These are phyloP conservation scores for Colletotrichum chrysophilum DNA, from an alignment of 2,329 filamentous ascomycete species.

Conservation along the genomic window DNA sequence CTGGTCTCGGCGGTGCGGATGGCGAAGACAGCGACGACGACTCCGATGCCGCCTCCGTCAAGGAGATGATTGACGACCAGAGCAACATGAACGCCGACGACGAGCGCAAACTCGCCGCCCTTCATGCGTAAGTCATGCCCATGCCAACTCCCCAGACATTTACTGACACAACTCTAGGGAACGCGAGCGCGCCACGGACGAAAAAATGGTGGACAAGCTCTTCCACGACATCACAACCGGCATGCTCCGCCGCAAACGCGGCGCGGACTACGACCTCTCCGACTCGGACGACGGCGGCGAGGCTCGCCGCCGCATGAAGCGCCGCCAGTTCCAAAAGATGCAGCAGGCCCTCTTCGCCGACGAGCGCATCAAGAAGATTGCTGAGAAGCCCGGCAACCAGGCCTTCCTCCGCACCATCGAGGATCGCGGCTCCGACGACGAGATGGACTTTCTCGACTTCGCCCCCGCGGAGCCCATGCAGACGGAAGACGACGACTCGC, in stretches of 20 bases:
- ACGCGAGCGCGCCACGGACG: constrained; percentile 79
- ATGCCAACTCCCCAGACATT: too few relatives aligned
- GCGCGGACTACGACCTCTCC: constrained; percentile 81
- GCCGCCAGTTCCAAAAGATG: constrained; percentile 89
- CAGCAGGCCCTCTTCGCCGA: constrained; percentile 86
- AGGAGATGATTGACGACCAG: constrained; percentile 90
- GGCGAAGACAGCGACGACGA: constrained; percentile 85
- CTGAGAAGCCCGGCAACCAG: constrained; percentile 84
- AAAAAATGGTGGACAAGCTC: constrained; percentile 87
- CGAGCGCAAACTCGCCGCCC: constrained; percentile 81
- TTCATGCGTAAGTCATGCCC: constrained; percentile 79
- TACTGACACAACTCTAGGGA: constrained; percentile 56
- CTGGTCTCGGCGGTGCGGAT: constrained; percentile 86
- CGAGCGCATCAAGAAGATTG: constrained; percentile 89
- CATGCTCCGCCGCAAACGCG: constrained; percentile 82
- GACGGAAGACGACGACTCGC: constrained; percentile 40
- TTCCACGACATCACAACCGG: constrained; percentile 94
- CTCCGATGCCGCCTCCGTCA: constrained; percentile 70
- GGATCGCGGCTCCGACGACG: constrained; percentile 77
- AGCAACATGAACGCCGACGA: constrained; percentile 74
- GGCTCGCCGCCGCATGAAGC: constrained; percentile 78
- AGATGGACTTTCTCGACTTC: constrained; percentile 75
- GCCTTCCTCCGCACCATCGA: constrained; percentile 93
- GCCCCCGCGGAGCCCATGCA: constrained; percentile 21
- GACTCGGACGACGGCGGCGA: constrained; percentile 91